Evolutionary conservation across 2,329 filamentous ascomycete genomes (phyloP), one percentile per base, ranked within the genome.

Genomic region (Ramichloridium luteum): DNA sequence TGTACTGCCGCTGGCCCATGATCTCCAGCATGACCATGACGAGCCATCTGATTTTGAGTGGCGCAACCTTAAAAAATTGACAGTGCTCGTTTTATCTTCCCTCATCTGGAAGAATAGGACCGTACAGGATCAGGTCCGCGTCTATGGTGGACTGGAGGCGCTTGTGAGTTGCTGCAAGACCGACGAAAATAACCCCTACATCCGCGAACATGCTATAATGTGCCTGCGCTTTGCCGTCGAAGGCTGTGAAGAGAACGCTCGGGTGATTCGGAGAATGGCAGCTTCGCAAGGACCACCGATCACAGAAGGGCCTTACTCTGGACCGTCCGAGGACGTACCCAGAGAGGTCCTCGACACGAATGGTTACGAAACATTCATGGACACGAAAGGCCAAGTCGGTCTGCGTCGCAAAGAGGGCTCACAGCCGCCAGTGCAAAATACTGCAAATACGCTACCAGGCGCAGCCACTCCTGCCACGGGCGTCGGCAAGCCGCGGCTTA

Each of bases 161-260:
- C 69, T 96, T 13, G 70, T 94, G 11, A 85, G 85, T 49, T 93
- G 85, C 57, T 94, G 85, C 47, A 72, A 77, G 17, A 90, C 90
- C 52, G 88, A 96, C 51, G 84, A 88, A 45, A 76, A 93, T 58
- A 94, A 94, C 50, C 84, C 85, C 1, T 94, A 88, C 52, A 86
- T 93, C 41, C 83, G 88, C 48, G 88, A 96, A 56, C 81, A 86
- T 42, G 82, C 84, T 3, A 83, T 86, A 30, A 77, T 93, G 53
- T 86, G 81, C 44, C 67, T 92, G n/a, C 86, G 88, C 52, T 92
- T 73, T 46, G 49, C 71, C 13, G 58, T 72, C 5, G 68, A 72
- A 62, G 79, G 78, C 9, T 83, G 77, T 38, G 70, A 77, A 17
- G 77, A 77, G 35, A 82, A 81, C 11, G 78, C 80, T 40, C 67